A percentile compares a stretch with the other conserved stretches of the same genome.
phyloP scores from a whole-genome alignment of 768 basidiomycete species.

The Ephemerocybe angulata region DNA sequence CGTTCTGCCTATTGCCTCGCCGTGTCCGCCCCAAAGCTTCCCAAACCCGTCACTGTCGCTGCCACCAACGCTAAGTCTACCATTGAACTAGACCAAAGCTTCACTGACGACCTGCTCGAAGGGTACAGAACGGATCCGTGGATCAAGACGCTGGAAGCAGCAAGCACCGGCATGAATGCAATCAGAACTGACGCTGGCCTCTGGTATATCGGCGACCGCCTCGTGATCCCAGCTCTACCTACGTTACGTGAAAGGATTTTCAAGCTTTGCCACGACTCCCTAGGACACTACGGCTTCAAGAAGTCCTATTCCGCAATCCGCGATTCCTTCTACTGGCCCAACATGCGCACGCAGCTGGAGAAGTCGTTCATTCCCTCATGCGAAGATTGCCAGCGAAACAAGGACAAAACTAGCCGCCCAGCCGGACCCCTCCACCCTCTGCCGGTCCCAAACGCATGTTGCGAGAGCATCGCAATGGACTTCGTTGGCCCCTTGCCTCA shows the following conservation, averaged over 20 bases:
- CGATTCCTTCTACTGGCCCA: slow-evolving; percentile 29
- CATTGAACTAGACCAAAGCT: background rate
- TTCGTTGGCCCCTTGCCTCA: slow-evolving; percentile 9
- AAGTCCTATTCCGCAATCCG: slow-evolving; percentile 25
- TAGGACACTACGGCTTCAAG: slow-evolving; percentile 33
- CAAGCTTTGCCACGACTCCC: slow-evolving; percentile 25
- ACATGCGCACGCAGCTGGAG: slow-evolving; percentile 33
- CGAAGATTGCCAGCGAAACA: slow-evolving; percentile 35
- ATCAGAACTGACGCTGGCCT: too few relatives aligned
- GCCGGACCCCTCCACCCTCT: slow-evolving; percentile 30
- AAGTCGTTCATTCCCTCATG: slow-evolving; percentile 30
- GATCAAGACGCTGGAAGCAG: too few relatives aligned
- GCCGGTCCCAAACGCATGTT: slow-evolving; percentile 2
- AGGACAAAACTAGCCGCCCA: slow-evolving; percentile 22
- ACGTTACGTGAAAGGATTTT: slow-evolving; percentile 21
- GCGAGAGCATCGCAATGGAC: slow-evolving; percentile 3
- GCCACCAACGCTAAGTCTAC: background rate
- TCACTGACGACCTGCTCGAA: slow-evolving; percentile 14
- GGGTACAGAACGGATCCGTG: too few relatives aligned
- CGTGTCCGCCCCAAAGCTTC: background rate
- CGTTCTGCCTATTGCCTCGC: background rate
- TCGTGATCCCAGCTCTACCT: slow-evolving; percentile 20
- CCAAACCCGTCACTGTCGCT: background rate
- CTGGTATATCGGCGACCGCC: slow-evolving; percentile 19
- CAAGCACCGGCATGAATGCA: too few relatives aligned